Evolutionary conservation across 2,329 filamentous ascomycete species (phyloP).

Genomic region (Apiospora hydei): DNA sequence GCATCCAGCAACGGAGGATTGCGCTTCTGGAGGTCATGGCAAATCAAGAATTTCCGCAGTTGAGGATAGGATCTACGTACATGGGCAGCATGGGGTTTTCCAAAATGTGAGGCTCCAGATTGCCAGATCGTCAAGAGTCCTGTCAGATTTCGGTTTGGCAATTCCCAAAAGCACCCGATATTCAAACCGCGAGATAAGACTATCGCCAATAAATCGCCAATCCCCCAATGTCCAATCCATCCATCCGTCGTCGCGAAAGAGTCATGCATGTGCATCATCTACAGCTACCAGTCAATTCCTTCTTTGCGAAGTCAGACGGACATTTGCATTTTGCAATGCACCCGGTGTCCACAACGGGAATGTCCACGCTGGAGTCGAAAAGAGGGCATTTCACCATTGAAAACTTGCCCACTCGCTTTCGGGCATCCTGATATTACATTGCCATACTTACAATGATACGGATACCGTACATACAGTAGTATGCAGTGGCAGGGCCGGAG

Average conservation of each 20-base stretch:
- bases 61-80: conserved; percentile 9
- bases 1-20: neutral
- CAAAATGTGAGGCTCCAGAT: conserved; percentile 14
- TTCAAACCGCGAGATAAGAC: neutral
- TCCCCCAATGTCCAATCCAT: neutral
- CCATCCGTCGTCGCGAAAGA: neutral
- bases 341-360: conserved; percentile 18
- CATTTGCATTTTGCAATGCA: conserved; percentile 8
- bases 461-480: neutral
- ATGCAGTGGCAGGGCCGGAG: neutral
- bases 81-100: conserved; percentile 1
- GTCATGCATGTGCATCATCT: conserved; percentile 8
- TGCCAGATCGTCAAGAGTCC: conserved; percentile 5
- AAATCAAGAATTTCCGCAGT: neutral
- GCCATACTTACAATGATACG: neutral
- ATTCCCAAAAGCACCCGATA: conserved; percentile 11
- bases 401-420: neutral
- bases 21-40: conserved; percentile 4
- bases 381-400: conserved; percentile 15
- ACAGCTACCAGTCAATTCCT: neutral
- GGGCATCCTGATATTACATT: conserved; percentile 7
- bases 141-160: conserved; percentile 9
- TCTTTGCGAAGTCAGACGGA: conserved; percentile 7
- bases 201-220: neutral
- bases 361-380: conserved; percentile 13